Percentiles rank a stretch among this genome's conserved stretches.
Evolutionary conservation across 1,139 yeast species (phyloP).

Genomic region (Arxiozyma telluris): DNA sequence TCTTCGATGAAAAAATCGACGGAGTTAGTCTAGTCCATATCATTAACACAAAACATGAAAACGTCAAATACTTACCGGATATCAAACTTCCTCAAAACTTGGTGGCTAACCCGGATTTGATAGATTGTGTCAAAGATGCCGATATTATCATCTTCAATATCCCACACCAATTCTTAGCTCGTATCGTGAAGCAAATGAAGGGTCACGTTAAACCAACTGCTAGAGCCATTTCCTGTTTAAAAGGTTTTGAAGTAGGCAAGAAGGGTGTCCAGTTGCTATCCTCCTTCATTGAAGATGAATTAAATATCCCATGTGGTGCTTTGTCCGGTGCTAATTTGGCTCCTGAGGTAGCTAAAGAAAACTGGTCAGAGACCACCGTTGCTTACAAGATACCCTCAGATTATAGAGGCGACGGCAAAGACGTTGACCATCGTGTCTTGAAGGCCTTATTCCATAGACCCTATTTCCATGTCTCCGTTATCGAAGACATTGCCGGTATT

Average conservation of each 20-base stretch:
- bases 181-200: conserved; percentile 61
- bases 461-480: conserved; percentile 86
- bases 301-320: conserved; percentile 88
- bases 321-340: conserved; percentile 93
- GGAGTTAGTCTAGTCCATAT: conserved; percentile 75
- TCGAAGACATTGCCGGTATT: conserved; percentile 87
- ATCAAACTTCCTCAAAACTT: conserved; percentile 73
- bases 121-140: conserved; percentile 62
- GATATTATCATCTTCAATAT: conserved; percentile 83
- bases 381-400: conserved; percentile 72
- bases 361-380: conserved; percentile 92
- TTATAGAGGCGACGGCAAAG: conserved; percentile 59
- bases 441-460: conserved; percentile 85
- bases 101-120: conserved; percentile 74
- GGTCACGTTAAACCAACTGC: conserved; percentile 61
- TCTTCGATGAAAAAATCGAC: conserved; percentile 66
- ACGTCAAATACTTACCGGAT: conserved; percentile 79
- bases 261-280: conserved; percentile 75
- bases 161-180: conserved; percentile 85
- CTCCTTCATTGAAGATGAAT: conserved; percentile 60
- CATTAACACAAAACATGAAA: conserved; percentile 79
- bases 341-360: conserved; percentile 84
- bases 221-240: conserved; percentile 86
- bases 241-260: conserved; percentile 79
- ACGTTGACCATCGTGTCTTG: conserved; percentile 59